A percentile compares a stretch with the other conserved stretches of the same genome.
Conservation (phyloP, 176 grass and related monocot species). For the Areca catechu region DNA sequence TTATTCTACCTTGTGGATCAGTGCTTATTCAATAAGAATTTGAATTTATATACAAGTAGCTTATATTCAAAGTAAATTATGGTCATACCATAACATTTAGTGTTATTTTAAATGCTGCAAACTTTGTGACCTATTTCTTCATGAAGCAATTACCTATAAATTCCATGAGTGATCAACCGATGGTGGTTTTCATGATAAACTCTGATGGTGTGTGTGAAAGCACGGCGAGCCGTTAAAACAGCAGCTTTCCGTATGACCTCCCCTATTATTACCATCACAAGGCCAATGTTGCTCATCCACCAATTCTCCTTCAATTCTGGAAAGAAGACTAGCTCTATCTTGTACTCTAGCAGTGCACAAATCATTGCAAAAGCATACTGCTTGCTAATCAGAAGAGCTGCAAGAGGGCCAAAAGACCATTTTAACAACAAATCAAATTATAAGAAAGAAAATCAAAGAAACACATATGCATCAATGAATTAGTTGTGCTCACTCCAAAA, state of each 20-base stretch:
- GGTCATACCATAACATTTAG: too few relatives aligned
- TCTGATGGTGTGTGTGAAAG: slow-evolving; percentile 84
- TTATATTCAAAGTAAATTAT: too few relatives aligned
- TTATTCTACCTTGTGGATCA: too few relatives aligned
- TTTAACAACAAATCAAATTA: too few relatives aligned
- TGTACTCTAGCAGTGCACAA: slow-evolving; percentile 77
- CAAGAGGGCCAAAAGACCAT: background rate
- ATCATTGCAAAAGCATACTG: slow-evolving; percentile 75
- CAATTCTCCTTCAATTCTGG: slow-evolving; percentile 62
- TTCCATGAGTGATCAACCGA: slow-evolving; percentile 68
- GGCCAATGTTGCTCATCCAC: slow-evolving; percentile 61
- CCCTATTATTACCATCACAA: slow-evolving; percentile 78
- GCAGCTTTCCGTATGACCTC: slow-evolving; percentile 77
- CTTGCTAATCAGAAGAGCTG: slow-evolving; percentile 95
- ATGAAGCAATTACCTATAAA: slow-evolving; percentile 61
- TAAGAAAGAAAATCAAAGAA: too few relatives aligned
- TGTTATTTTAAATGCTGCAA: too few relatives aligned
- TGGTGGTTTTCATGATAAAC: slow-evolving; percentile 59
- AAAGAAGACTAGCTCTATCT: slow-evolving; percentile 56
- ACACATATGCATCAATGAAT: too few relatives aligned
- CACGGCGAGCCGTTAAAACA: slow-evolving; percentile 58
- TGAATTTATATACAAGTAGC: too few relatives aligned
- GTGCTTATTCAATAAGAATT: too few relatives aligned
- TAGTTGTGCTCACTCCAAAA: too few relatives aligned
- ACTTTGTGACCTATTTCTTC: too few relatives aligned